Evolutionary conservation across 2,329 filamentous ascomycete genomes (phyloP).

Genomic region (Cladosporium austrohemisphaericum): DNA sequence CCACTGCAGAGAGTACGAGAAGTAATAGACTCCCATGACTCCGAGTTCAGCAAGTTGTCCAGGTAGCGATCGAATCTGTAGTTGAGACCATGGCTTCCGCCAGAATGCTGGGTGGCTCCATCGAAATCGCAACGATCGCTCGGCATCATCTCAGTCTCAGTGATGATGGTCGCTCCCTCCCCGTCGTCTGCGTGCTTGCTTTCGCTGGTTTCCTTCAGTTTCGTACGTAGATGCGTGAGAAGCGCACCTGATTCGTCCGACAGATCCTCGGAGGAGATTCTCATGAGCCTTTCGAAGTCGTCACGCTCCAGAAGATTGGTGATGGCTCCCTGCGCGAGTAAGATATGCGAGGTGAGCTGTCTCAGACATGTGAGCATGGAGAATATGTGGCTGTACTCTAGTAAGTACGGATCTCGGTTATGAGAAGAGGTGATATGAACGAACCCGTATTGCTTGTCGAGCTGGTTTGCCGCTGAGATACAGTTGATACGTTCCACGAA

Average conservation of each 20-base stretch:
- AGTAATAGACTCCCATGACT: not conserved
- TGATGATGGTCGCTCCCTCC: not conserved
- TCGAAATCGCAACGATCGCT: not conserved
- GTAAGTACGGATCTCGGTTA: too few relatives aligned
- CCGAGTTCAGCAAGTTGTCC: not conserved
- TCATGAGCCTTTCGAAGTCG: constrained; percentile 43
- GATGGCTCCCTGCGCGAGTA: constrained; percentile 47
- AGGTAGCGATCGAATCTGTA: constrained; percentile 1
- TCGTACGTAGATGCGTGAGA: not conserved
- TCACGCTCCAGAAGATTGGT: constrained; percentile 42
- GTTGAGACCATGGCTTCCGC: not conserved
- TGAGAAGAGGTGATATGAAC: constrained; percentile 23
- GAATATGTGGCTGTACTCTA: constrained; percentile 39
- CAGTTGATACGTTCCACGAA: constrained; percentile 43
- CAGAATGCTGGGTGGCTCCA: not conserved
- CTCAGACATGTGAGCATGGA: constrained; percentile 50
- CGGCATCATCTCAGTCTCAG: not conserved
- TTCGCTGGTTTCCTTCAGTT: constrained; percentile 20
- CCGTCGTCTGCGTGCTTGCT: not conserved
- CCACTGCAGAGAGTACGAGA: constrained; percentile 38
- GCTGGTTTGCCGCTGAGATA: constrained; percentile 16
- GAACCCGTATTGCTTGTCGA: constrained; percentile 21
- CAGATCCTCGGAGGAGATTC: not conserved
- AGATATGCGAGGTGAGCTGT: constrained; percentile 49
- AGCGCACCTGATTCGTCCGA: not conserved